Base-by-base conservation (phyloP, 495 filamentous ascomycete genomes). In the Poronia punctata region DNA sequence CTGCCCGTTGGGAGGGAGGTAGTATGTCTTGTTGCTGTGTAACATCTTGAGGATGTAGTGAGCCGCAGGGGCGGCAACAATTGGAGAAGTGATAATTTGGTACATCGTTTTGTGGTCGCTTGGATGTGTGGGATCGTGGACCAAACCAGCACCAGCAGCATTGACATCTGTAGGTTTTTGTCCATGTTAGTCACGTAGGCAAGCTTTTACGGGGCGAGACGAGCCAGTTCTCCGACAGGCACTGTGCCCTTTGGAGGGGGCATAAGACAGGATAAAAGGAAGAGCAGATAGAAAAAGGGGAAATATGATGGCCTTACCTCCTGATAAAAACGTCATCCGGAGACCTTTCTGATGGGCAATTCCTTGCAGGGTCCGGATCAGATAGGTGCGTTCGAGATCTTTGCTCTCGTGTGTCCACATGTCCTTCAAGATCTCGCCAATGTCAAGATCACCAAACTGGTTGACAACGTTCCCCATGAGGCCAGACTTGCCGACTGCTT, bases 21-120 rank as follows among this genome's bases (percentile, higher is more conserved):
- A 98, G 21, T 96, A 76, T 5, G 82, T 74, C 57, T 89, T 93
- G 67, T 85, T 87, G 69, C 79, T 83, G 71, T 97, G 88, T 10
- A 98, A 81, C 56, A 97, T 76, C 52, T 92, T 90, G 44, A 96
- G 70, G 26, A 98, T 79, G 63, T 95, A 93, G 29, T 75, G 75
- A 14, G 83, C 74, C 0, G 84, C 83, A 0, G 93, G 89, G 0
- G 81, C 83, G 43, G 95, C 93, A 41, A 97, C 90, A 51, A 97
- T 84, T 21, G 86, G 79, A 3, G 86, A 87, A 10, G 88, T 76
- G 57, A 98, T 95, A 52, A 98, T 76, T 55, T 98, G 92, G 67
- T 94, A 98, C 92, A 98, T 98, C 9, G 92, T 96, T 65, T 98
- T 98, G 71, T 98, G 89, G 65, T 95, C 88, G 14, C 71, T 73